These are phyloP conservation scores for Fonsecaea erecta DNA, from an alignment of 2,329 filamentous ascomycete species.

Conservation along the genomic window DNA sequence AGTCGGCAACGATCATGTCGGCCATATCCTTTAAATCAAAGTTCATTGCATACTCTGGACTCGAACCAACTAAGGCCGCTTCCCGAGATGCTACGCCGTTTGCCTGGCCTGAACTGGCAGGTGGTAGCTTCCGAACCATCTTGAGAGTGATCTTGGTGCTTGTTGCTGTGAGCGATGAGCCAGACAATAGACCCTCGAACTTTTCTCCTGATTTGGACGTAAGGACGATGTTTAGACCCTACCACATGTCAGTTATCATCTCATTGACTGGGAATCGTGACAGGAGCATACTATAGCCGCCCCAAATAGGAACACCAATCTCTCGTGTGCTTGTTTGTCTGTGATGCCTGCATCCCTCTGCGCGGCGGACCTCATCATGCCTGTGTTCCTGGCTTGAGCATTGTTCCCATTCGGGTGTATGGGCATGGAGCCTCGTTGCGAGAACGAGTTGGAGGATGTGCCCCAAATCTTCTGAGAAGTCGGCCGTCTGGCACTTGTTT, in stretches of 20 bases:
- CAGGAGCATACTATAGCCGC: conserved; percentile 61
- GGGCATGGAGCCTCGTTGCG: conserved; percentile 57
- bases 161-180: conserved; percentile 56
- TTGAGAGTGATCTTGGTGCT: conserved; percentile 65
- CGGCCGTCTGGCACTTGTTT: conserved; percentile 18
- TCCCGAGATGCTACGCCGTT: conserved; percentile 50
- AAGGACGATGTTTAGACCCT: conserved; percentile 62
- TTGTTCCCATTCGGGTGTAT: conserved; percentile 60
- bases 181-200: conserved; percentile 65
- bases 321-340: conserved; percentile 65
- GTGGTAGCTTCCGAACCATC: conserved; percentile 63
- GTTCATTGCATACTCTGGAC: conserved; percentile 58
- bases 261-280: neutral
- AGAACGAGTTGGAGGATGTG: conserved; percentile 64
- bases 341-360: conserved; percentile 57
- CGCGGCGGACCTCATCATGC: conserved; percentile 42
- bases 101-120: conserved; percentile 43
- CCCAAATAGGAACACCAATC: conserved; percentile 62
- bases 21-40: conserved; percentile 66
- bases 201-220: conserved; percentile 65
- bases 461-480: conserved; percentile 62
- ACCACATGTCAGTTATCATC: conserved; percentile 15
- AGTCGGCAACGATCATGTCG: conserved; percentile 60
- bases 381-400: conserved; percentile 48
- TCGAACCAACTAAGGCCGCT: conserved; percentile 49